phyloP scores from a whole-genome alignment of 805 yeast genomes.

The Cephaloascus fragrans region DNA sequence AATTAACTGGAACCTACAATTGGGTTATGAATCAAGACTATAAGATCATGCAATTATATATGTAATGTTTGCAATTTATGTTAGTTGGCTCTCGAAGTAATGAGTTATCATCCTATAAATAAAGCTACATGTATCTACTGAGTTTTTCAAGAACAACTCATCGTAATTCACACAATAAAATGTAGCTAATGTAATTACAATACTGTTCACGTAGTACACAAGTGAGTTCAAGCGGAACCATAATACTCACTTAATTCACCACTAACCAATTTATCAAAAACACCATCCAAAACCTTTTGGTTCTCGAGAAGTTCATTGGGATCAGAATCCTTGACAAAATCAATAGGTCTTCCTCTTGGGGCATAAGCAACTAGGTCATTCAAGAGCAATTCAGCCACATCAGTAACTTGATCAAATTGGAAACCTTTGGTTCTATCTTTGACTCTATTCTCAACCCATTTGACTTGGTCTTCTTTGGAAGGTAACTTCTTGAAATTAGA shows the following conservation, averaged over 20 bases:
- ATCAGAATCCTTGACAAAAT: neutral
- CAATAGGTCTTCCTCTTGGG: neutral
- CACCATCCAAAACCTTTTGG: neutral
- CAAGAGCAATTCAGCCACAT: neutral
- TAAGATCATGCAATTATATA: no score
- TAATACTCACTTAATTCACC: neutral
- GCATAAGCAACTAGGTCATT: neutral
- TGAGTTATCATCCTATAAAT: no score
- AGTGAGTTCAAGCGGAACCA: neutral
- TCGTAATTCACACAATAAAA: no score
- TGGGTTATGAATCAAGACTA: neutral
- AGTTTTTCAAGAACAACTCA: no score
- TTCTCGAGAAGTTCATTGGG: neutral
- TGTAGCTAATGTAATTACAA: no score
- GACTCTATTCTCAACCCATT: slow-evolving; percentile 20
- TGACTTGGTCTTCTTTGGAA: slow-evolving; percentile 22
- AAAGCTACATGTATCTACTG: no score
- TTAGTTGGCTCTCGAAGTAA: no score
- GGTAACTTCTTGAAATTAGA: slow-evolving; percentile 30
- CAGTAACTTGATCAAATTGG: neutral
- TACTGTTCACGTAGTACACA: no score
- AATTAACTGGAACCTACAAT: neutral
- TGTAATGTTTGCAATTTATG: no score
- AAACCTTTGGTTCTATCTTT: slow-evolving; percentile 6
- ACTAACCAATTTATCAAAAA: neutral